Percentiles rank a stretch among this genome's conserved stretches.
phyloP scores from a whole-genome alignment of 345 rosid genomes.

The Eutrema japonicum region DNA sequence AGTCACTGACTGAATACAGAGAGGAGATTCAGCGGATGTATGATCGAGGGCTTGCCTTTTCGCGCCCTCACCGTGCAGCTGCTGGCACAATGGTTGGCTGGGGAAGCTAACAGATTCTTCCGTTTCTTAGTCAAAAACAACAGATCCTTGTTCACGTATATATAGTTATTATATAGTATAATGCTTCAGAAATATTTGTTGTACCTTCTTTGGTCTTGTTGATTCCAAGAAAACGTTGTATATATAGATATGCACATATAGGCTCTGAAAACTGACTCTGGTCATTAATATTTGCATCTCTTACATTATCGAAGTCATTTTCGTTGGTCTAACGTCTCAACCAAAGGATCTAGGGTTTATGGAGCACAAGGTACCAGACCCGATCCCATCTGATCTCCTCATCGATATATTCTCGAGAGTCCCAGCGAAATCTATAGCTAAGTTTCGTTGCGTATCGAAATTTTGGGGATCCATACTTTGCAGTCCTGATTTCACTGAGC shows the following conservation, averaged over 20 bases:
- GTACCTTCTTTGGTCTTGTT: slow-evolving; percentile 1
- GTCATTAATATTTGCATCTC: slow-evolving; percentile 1
- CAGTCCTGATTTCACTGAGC: background rate
- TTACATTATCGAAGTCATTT: background rate
- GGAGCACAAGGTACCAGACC: background rate
- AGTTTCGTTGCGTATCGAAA: slow-evolving; percentile 21
- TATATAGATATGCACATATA: slow-evolving; percentile 13
- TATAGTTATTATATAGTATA: slow-evolving; percentile 1
- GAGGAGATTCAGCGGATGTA: slow-evolving; percentile 97
- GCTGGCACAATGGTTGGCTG: slow-evolving; percentile 41
- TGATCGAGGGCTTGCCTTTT: slow-evolving; percentile 53
- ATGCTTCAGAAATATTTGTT: slow-evolving; percentile 7
- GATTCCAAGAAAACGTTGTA: slow-evolving; percentile 11
- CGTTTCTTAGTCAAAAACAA: background rate
- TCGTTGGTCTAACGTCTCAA: background rate
- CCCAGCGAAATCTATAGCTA: background rate
- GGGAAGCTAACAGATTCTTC: slow-evolving; percentile 40
- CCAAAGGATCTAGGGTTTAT: background rate
- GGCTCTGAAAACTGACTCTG: slow-evolving; percentile 3
- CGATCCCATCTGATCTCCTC: background rate
- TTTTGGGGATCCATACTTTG: background rate
- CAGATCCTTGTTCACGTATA: slow-evolving; percentile 5
- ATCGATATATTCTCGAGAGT: background rate
- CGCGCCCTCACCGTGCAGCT: slow-evolving; percentile 41
- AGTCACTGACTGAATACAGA: slow-evolving; percentile 83